phyloP scores from a whole-genome alignment of 192 early-diverging fungal species.

The Rhizophagus clarus region DNA sequence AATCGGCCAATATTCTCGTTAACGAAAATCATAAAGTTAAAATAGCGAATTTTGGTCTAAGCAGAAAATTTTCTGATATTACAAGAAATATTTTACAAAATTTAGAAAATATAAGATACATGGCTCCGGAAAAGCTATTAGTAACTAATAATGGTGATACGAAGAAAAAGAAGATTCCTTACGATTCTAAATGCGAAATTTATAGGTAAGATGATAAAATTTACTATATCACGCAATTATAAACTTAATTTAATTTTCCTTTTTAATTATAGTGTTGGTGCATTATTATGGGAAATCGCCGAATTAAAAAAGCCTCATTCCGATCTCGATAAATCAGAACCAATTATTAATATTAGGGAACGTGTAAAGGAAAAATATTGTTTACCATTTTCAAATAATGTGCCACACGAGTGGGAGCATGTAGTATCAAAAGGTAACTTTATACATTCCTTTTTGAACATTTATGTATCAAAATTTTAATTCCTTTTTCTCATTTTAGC shows the following conservation, averaged over 20 bases:
- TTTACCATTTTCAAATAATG: not conserved
- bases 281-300: slow-evolving; percentile 13
- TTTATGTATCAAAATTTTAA: too few relatives aligned
- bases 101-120: slow-evolving; percentile 12
- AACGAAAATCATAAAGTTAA: not conserved
- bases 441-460: not conserved
- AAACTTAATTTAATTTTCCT: not conserved
- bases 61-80: not conserved
- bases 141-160: too few relatives aligned
- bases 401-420: not conserved
- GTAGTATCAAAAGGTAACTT: not conserved
- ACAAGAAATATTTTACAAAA: slow-evolving; percentile 8
- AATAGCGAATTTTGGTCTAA: slow-evolving; percentile 14
- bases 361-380: not conserved
- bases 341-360: not conserved
- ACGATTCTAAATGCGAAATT: slow-evolving; percentile 9
- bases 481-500: too few relatives aligned
- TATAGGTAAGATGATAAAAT: slow-evolving; percentile 26
- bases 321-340: not conserved
- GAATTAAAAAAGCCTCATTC: slow-evolving; percentile 6
- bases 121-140: slow-evolving; percentile 8
- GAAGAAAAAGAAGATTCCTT: not conserved
- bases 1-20: slow-evolving; percentile 1
- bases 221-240: too few relatives aligned
- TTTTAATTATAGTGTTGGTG: slow-evolving; percentile 18